Evolutionary conservation across 1,284 basidiomycete genomes (phyloP).

Genomic region (Inonotus hispidus): DNA sequence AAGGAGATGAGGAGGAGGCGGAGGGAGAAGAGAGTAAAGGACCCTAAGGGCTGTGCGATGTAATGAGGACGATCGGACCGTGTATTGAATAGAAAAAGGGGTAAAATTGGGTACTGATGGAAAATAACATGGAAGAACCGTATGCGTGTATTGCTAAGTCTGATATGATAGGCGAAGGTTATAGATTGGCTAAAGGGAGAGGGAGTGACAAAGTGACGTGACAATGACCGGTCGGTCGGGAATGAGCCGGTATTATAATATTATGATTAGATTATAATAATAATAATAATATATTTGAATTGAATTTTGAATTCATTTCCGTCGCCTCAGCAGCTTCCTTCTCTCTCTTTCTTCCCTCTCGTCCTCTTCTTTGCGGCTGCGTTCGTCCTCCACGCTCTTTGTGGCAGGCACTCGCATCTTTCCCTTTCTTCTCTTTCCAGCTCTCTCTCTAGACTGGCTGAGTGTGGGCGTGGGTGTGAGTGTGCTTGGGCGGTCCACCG

Average conservation of each 20-base stretch:
- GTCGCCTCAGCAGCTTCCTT: neutral
- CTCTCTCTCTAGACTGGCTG: neutral
- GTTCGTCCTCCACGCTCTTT: neutral
- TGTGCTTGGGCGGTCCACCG: neutral
- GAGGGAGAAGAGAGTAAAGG: slow-evolving; percentile 39
- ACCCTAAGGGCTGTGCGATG: slow-evolving; percentile 4
- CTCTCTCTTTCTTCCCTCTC: neutral
- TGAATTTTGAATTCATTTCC: neutral
- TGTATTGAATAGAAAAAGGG: neutral
- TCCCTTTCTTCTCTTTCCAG: neutral
- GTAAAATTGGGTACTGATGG: slow-evolving; percentile 2
- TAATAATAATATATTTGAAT: neutral
- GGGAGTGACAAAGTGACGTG: neutral
- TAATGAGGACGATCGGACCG: neutral
- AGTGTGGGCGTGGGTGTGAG: neutral
- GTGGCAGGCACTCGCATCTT: neutral
- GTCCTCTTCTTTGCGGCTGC: neutral
- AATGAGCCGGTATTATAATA: neutral
- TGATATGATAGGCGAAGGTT: neutral
- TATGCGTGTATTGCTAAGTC: neutral
- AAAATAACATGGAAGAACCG: slow-evolving; percentile 4
- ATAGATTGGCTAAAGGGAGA: neutral
- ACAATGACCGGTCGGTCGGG: neutral
- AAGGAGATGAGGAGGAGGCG: slow-evolving; percentile 52
- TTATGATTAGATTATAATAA: neutral